Conservation (phyloP, 441 rosid species). For the Adansonia madagascariensis region DNA sequence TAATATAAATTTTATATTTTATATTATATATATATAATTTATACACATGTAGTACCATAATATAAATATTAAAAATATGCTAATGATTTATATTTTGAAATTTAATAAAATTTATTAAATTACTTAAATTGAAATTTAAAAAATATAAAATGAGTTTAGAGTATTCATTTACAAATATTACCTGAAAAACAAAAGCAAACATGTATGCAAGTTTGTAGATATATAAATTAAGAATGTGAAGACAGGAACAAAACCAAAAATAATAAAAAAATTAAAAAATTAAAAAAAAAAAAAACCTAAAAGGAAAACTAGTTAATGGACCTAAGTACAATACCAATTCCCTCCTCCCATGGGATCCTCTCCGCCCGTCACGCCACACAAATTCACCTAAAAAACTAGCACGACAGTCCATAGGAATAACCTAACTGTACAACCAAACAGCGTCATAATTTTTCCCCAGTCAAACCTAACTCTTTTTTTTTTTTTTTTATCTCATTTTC, state of each 20-base stretch:
- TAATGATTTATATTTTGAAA: no score
- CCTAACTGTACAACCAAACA: conserved; percentile 36
- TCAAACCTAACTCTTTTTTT: conserved; percentile 16
- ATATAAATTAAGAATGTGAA: background rate
- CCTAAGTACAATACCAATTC: background rate
- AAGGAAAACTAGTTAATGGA: background rate
- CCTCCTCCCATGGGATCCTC: background rate
- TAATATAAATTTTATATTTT: no score
- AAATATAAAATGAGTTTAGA: no score
- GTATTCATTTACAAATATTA: no score
- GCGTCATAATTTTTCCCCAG: conserved; percentile 13
- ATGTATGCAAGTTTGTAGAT: background rate
- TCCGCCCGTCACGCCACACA: background rate
- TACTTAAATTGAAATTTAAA: no score
- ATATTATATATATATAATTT: no score
- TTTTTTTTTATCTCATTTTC: background rate
- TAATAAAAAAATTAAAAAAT: no score
- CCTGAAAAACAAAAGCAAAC: no score
- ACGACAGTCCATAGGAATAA: conserved; percentile 28
- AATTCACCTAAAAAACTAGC: background rate
- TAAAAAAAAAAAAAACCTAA: background rate
- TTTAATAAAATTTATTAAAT: no score
- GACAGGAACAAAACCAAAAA: background rate
- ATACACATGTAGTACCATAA: no score
- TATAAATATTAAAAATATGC: no score